Percentiles rank a stretch among this genome's conserved stretches.
Conservation (phyloP, 208 protist species). For the Leishmania arabica region DNA sequence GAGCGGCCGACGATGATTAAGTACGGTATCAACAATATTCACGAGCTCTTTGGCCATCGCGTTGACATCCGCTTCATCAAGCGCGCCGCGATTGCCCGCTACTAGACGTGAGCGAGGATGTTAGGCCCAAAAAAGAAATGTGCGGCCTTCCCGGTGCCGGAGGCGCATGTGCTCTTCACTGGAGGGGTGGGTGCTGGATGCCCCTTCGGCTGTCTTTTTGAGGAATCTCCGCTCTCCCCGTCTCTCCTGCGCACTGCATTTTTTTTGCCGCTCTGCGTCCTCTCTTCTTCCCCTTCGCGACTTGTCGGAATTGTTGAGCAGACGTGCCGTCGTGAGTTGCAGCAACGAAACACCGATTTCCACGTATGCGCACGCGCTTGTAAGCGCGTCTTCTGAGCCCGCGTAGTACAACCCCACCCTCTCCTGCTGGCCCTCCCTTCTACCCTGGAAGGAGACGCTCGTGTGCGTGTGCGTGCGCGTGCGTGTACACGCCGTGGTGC, state of each 20-base stretch:
- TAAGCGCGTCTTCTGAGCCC: not conserved
- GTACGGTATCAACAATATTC: conserved; percentile 99
- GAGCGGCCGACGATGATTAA: conserved; percentile 99
- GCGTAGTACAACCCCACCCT: too few species aligned
- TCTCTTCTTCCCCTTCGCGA: not conserved
- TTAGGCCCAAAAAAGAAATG: not conserved
- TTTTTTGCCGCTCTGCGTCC: not conserved
- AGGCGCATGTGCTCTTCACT: not conserved
- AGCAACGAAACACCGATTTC: not conserved
- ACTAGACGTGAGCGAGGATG: conserved; percentile 41
- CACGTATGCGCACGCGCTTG: not conserved
- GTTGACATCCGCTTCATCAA: conserved; percentile 91
- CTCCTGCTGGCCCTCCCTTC: not conserved
- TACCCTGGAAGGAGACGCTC: not conserved
- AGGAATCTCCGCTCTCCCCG: not conserved
- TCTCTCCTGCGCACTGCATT: not conserved
- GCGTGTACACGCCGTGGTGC: too few species aligned
- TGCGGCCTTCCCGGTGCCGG: not conserved
- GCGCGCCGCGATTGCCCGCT: conserved; percentile 82
- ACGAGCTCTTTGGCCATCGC: conserved; percentile 98
- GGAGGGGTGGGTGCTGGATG: not conserved
- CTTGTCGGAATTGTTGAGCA: not conserved
- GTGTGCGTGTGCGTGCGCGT: not conserved
- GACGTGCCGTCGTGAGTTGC: not conserved
- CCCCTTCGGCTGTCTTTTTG: not conserved